These are phyloP conservation scores for Diaporthe batatas DNA, from an alignment of 2,329 filamentous ascomycete species.

Conservation along the genomic window DNA sequence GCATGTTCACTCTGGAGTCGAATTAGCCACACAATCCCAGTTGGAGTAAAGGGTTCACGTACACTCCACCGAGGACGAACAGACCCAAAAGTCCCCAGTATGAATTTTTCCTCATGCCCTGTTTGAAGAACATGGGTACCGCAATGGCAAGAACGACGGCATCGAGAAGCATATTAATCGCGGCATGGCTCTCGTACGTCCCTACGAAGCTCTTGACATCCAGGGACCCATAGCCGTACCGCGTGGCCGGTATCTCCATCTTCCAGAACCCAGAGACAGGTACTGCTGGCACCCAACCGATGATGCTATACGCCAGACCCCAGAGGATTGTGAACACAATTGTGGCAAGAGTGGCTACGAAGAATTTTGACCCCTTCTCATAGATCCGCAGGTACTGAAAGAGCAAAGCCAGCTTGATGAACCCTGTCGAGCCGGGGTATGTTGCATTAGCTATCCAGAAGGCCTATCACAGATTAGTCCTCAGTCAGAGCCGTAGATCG, in stretches of 20 bases:
- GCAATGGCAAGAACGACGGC: conserved; percentile 50
- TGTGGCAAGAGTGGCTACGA: conserved; percentile 43
- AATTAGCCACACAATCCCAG: neutral
- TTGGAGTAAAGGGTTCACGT: conserved; percentile 36
- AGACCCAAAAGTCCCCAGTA: conserved; percentile 49
- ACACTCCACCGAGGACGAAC: conserved; percentile 51
- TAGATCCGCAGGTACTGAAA: conserved; percentile 45
- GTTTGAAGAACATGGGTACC: conserved; percentile 49
- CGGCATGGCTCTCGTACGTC: conserved; percentile 49
- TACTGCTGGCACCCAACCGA: conserved; percentile 51
- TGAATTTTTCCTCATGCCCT: conserved; percentile 48
- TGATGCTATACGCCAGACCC: conserved; percentile 49
- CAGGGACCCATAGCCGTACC: conserved; percentile 51
- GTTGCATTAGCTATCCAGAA: conserved; percentile 44
- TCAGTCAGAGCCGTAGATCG: neutral
- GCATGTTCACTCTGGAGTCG: conserved; percentile 48
- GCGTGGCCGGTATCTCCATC: conserved; percentile 36
- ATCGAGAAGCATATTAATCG: conserved; percentile 51
- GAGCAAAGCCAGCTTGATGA: conserved; percentile 44
- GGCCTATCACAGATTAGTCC: neutral
- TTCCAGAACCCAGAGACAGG: conserved; percentile 51
- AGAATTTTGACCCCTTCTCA: conserved; percentile 40
- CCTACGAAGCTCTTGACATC: conserved; percentile 45
- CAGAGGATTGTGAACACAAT: conserved; percentile 49
- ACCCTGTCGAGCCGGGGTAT: conserved; percentile 43